These are phyloP conservation scores for Hemisphaericaspora subhashii DNA, from an alignment of 1,139 yeast species.

Conservation along the genomic window DNA sequence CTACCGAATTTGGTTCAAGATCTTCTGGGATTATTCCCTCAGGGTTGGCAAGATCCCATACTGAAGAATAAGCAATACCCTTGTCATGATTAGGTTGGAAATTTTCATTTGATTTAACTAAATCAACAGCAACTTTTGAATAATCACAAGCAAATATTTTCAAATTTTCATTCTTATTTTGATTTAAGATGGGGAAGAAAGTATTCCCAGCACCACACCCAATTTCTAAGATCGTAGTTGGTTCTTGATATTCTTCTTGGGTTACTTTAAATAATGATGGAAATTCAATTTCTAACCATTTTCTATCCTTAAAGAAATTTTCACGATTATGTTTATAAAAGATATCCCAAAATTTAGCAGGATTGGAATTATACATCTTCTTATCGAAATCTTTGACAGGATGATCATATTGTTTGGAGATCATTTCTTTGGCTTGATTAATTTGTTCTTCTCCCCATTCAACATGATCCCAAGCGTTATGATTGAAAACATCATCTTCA, in stretches of 20 bases:
- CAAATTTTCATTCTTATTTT: conserved; percentile 77
- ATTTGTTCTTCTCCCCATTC: conserved; percentile 96
- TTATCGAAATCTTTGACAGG: conserved; percentile 91
- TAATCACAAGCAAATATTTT: conserved; percentile 86
- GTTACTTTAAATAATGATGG: conserved; percentile 83
- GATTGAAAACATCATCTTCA: conserved; percentile 82
- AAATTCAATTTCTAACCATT: conserved; percentile 94
- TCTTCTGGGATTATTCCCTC: conserved; percentile 80
- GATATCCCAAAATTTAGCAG: conserved; percentile 94
- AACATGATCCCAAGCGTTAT: conserved; percentile 98
- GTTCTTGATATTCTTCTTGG: conserved; percentile 60
- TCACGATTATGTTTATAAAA: conserved; percentile 88
- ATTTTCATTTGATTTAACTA: conserved; percentile 64
- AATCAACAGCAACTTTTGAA: conserved; percentile 84
- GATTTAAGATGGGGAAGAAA: conserved; percentile 80
- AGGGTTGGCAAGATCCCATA: conserved; percentile 91
- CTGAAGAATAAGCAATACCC: conserved; percentile 76
- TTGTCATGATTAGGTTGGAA: conserved; percentile 49
- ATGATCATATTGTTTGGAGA: conserved; percentile 68
- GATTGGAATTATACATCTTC: conserved; percentile 72
- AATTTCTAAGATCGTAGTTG: conserved; percentile 76
- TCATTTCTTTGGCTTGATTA: conserved; percentile 69
- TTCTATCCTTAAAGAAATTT: conserved; percentile 93
- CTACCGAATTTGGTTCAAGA: conserved; percentile 78
- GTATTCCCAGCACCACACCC: conserved; percentile 99